These are phyloP conservation scores for Gorgonomyces haynaldii DNA, from an alignment of 192 early-diverging fungal species.

Conservation along the genomic window DNA sequence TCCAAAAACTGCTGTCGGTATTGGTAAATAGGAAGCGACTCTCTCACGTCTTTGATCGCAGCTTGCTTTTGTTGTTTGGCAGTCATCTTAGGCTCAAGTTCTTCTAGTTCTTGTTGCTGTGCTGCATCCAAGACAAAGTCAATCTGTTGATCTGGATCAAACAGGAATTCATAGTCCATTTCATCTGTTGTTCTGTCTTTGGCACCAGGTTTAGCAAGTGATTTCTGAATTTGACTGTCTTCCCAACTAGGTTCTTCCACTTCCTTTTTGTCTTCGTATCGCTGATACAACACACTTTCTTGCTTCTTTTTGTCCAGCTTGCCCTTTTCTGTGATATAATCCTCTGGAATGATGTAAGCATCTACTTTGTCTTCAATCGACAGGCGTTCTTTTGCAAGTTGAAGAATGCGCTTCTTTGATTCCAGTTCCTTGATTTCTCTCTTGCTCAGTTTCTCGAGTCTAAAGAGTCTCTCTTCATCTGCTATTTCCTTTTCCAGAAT, in stretches of 20 bases:
- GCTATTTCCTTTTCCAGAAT: constrained; percentile 64
- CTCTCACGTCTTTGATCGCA: constrained; percentile 61
- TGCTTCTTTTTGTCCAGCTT: constrained; percentile 94
- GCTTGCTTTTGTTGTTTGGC: constrained; percentile 61
- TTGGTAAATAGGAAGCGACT: constrained; percentile 85
- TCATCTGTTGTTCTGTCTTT: constrained; percentile 32
- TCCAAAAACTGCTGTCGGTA: constrained; percentile 73
- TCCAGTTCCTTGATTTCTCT: constrained; percentile 67
- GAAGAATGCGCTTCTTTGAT: constrained; percentile 73
- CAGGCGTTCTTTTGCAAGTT: constrained; percentile 72
- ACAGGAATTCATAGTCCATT: constrained; percentile 83
- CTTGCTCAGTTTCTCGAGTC: constrained; percentile 57
- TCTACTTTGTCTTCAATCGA: constrained; percentile 67
- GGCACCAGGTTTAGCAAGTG: constrained; percentile 36
- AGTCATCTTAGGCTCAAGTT: constrained; percentile 19
- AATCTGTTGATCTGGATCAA: constrained; percentile 77
- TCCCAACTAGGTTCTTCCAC: constrained; percentile 93
- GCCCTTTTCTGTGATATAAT: constrained; percentile 97
- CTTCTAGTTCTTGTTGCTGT: constrained; percentile 17
- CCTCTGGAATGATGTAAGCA: constrained; percentile 60
- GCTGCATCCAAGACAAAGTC: constrained; percentile 77
- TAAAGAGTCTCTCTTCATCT: constrained; percentile 81
- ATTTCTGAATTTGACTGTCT: constrained; percentile 41
- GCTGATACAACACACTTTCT: constrained; percentile 69
- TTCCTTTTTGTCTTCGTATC: constrained; percentile 67